phyloP scores from a whole-genome alignment of 352 stramenopile species.

The Phytopythium vexans region DNA sequence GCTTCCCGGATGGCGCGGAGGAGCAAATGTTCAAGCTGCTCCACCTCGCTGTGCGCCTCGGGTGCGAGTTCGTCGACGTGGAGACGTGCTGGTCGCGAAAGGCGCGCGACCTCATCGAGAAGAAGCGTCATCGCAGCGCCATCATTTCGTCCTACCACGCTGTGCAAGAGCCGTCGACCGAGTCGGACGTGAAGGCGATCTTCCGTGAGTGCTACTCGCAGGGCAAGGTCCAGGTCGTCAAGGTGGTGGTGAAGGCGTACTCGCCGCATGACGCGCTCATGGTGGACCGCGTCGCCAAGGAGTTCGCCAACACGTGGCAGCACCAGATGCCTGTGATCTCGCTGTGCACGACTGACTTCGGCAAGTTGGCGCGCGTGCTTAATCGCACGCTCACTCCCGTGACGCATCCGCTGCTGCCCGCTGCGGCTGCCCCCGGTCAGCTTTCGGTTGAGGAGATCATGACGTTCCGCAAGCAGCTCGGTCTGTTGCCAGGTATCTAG shows the following conservation, averaged over 20 bases:
- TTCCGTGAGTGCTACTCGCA: slow-evolving; percentile 71
- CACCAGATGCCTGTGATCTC: slow-evolving; percentile 92
- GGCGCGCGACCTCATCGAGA: slow-evolving; percentile 54
- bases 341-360: slow-evolving; percentile 91
- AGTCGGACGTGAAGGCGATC: slow-evolving; percentile 43
- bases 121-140: slow-evolving; percentile 36
- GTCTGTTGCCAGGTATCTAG: slow-evolving; percentile 80
- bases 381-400: slow-evolving; percentile 96
- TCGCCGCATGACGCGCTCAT: slow-evolving; percentile 83
- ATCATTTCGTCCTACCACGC: slow-evolving; percentile 83
- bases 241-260: slow-evolving; percentile 89
- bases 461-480: slow-evolving; percentile 73
- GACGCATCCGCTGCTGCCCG: slow-evolving; percentile 91
- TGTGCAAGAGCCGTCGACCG: slow-evolving; percentile 44
- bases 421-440: slow-evolving; percentile 94
- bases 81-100: slow-evolving; percentile 87
- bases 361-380: slow-evolving; percentile 92
- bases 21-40: slow-evolving; percentile 87
- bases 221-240: slow-evolving; percentile 84
- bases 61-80: slow-evolving; percentile 96
- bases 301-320: slow-evolving; percentile 45
- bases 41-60: slow-evolving; percentile 88
- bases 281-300: slow-evolving; percentile 64
- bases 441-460: slow-evolving; percentile 95
- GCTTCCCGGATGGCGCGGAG: slow-evolving; percentile 89